Conservation (phyloP, 1,284 basidiomycete species). For the Trichosporon sp. region DNA sequence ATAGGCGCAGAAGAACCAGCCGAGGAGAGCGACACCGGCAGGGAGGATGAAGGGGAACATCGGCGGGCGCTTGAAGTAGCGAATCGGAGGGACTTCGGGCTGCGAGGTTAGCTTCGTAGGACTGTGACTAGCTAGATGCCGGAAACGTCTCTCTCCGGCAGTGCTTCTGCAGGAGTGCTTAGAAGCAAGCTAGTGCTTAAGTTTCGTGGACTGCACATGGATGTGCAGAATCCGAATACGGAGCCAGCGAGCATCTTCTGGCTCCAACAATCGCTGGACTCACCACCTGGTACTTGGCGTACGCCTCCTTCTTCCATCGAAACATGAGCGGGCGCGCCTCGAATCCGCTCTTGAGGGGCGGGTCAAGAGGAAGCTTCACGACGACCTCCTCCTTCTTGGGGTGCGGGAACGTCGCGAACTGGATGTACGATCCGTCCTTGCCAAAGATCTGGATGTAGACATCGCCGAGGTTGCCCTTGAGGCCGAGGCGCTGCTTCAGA, state of each 20-base stretch:
- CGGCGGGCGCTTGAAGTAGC: slow-evolving; percentile 40
- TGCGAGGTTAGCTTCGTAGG: slow-evolving; percentile 6
- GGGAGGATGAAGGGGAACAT: slow-evolving; percentile 38
- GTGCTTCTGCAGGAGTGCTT: background rate
- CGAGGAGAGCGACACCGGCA: slow-evolving; percentile 27
- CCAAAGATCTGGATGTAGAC: slow-evolving; percentile 38
- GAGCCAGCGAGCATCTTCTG: too few relatives aligned
- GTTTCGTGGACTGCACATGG: background rate
- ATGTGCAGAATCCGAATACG: background rate
- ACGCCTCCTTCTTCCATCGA: slow-evolving; percentile 30
- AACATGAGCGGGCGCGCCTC: slow-evolving; percentile 32
- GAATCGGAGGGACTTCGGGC: slow-evolving; percentile 33
- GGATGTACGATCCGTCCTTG: slow-evolving; percentile 27
- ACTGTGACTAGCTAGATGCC: too few relatives aligned
- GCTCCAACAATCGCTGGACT: slow-evolving; percentile 15
- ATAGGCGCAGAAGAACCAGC: slow-evolving; percentile 35
- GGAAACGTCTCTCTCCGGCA: too few relatives aligned
- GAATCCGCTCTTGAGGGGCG: slow-evolving; percentile 32
- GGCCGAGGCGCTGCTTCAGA: slow-evolving; percentile 35
- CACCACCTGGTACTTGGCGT: slow-evolving; percentile 38
- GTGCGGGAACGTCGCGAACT: slow-evolving; percentile 39
- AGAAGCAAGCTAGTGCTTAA: background rate
- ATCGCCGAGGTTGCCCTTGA: slow-evolving; percentile 41
- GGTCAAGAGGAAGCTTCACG: slow-evolving; percentile 36
- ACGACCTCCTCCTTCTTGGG: slow-evolving; percentile 28